These are phyloP conservation scores for Saposhnikovia divaricata DNA, from an alignment of 129 eudicot species.

Conservation along the genomic window DNA sequence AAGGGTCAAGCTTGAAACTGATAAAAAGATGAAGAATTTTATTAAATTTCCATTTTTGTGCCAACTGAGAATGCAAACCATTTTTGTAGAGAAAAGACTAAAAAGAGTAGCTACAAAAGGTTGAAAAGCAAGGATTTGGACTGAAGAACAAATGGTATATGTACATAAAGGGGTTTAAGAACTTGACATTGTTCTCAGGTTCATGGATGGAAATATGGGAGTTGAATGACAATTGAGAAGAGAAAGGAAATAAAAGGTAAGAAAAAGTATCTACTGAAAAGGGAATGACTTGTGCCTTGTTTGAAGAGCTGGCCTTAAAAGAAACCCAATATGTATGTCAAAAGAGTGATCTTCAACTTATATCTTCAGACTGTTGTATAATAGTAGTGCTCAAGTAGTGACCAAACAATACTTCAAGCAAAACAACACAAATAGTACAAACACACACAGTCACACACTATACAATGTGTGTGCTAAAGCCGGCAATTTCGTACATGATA, in stretches of 20 bases:
- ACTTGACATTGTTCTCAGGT: not conserved
- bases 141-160: not conserved
- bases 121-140: not conserved
- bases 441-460: not conserved
- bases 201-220: not conserved
- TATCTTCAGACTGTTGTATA: not conserved
- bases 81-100: constrained; percentile 1
- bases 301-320: constrained; percentile 10
- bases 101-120: constrained; percentile 3
- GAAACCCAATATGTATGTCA: not conserved
- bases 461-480: too few species aligned
- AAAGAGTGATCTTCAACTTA: not conserved
- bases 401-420: not conserved
- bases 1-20: constrained; percentile 30
- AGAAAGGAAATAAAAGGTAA: constrained; percentile 2
- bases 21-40: constrained; percentile 22
- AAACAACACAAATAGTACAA: not conserved
- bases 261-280: constrained; percentile 2
- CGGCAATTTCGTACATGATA: too few species aligned
- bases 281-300: constrained; percentile 14
- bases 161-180: not conserved
- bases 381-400: not conserved
- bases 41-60: constrained; percentile 12
- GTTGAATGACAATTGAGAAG: not conserved
- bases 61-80: constrained; percentile 29